Conservation (phyloP, 2,329 filamentous ascomycete genomes). For the Plenodomus lindquistii region DNA sequence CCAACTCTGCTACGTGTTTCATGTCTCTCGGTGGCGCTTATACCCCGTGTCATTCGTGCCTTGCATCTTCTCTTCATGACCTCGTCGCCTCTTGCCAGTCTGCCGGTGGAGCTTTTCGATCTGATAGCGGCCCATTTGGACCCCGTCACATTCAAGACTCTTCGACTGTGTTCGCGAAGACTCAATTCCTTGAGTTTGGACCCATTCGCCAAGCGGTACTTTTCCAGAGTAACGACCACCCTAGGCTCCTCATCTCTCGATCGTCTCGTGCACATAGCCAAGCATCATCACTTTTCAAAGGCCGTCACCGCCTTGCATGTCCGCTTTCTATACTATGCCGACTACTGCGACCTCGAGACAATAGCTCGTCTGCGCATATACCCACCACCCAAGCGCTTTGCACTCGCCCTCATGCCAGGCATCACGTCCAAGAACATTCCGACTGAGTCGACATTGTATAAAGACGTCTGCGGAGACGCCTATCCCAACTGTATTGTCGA, state of each 20-base stretch:
- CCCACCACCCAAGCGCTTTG: constrained; percentile 35
- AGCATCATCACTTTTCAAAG: constrained; percentile 16
- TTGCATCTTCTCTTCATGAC: no score
- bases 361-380: constrained; percentile 28
- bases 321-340: constrained; percentile 25
- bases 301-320: constrained; percentile 27
- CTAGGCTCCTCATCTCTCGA: constrained; percentile 29
- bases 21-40: no score
- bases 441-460: constrained; percentile 24
- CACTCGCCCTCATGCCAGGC: constrained; percentile 11
- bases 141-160: constrained; percentile 15
- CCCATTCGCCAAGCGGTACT: constrained; percentile 26
- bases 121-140: constrained; percentile 22
- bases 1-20: no score
- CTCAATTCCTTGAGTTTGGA: constrained; percentile 25
- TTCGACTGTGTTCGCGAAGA: constrained; percentile 31
- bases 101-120: constrained; percentile 37
- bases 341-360: constrained; percentile 24
- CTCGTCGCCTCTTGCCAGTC: constrained; percentile 27
- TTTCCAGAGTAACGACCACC: constrained; percentile 25
- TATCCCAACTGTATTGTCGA: constrained; percentile 22
- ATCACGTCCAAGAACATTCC: constrained; percentile 20
- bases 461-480: constrained; percentile 19
- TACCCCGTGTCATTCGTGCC: no score
- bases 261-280: constrained; percentile 22